phyloP scores from a whole-genome alignment of 345 rosid genomes.

The rapeseed (Brassica napus) region DNA sequence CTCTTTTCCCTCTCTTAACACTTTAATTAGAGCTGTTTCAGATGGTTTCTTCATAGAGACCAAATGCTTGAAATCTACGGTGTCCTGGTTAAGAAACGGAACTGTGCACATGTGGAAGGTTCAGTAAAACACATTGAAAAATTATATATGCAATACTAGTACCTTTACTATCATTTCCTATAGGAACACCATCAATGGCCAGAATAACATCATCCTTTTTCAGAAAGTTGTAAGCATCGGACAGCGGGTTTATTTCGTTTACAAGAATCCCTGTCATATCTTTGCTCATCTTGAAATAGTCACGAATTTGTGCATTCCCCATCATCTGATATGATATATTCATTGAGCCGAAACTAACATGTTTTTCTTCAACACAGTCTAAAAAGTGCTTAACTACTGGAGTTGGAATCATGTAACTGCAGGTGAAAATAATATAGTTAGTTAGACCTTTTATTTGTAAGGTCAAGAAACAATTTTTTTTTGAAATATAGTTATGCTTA shows the following conservation, averaged over 20 bases:
- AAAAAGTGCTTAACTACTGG: slow-evolving; percentile 69
- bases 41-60: neutral
- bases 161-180: slow-evolving; percentile 80
- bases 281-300: slow-evolving; percentile 51
- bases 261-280: slow-evolving; percentile 71
- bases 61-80: neutral
- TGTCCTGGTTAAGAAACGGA: neutral
- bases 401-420: slow-evolving; percentile 58
- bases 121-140: neutral
- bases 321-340: slow-evolving; percentile 65
- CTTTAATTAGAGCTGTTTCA: neutral
- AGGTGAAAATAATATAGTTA: neutral
- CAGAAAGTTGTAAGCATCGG: slow-evolving; percentile 49
- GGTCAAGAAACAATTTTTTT: neutral
- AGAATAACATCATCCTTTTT: slow-evolving; percentile 65
- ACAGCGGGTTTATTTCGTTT: slow-evolving; percentile 63
- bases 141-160: neutral
- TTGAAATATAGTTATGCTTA: no score
- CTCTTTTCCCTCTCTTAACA: neutral
- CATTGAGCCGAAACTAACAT: slow-evolving; percentile 63
- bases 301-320: slow-evolving; percentile 61
- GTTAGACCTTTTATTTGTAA: neutral
- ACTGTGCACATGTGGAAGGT: neutral
- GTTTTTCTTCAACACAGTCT: slow-evolving; percentile 55
- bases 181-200: slow-evolving; percentile 63